Conservation (phyloP, 805 yeast species). For the Schwanniomyces polymorphus region DNA sequence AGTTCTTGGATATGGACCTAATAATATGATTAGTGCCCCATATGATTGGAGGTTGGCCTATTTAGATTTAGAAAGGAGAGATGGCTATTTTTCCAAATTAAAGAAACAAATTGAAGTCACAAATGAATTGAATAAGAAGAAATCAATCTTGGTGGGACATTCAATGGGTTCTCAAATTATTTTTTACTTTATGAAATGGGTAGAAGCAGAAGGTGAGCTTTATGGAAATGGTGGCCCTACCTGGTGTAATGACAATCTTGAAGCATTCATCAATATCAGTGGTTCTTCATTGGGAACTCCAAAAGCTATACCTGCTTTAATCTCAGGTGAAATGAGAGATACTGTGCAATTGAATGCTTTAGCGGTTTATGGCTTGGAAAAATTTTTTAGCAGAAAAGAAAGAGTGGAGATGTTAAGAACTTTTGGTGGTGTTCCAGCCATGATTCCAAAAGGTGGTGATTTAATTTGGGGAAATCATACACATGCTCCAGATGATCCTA, state of each 20-base stretch:
- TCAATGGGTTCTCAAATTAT: constrained; percentile 96
- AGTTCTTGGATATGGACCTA: constrained; percentile 90
- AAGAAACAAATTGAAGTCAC: constrained; percentile 71
- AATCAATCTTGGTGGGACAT: constrained; percentile 80
- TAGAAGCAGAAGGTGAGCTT: constrained; percentile 75
- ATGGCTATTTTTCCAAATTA: constrained; percentile 77
- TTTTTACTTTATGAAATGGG: constrained; percentile 94
- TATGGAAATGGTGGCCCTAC: constrained; percentile 88
- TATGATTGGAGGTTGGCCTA: constrained; percentile 97
- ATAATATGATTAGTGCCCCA: constrained; percentile 85
- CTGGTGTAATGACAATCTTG: constrained; percentile 88
- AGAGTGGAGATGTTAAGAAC: constrained; percentile 81
- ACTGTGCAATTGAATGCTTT: constrained; percentile 90
- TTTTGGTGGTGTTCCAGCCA: constrained; percentile 93
- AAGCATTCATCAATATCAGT: constrained; percentile 79
- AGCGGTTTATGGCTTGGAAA: constrained; percentile 93
- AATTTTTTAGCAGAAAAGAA: constrained; percentile 87
- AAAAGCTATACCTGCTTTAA: constrained; percentile 83
- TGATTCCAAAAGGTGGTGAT: constrained; percentile 96
- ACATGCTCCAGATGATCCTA: constrained; percentile 71
- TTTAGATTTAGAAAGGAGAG: constrained; percentile 83
- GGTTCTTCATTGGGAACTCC: constrained; percentile 95
- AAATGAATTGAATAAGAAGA: constrained; percentile 53
- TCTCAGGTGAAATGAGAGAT: constrained; percentile 98
- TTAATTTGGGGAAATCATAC: constrained; percentile 79